Conservation (phyloP, 2,329 filamentous ascomycete genomes). For the Microcera coccophila region DNA sequence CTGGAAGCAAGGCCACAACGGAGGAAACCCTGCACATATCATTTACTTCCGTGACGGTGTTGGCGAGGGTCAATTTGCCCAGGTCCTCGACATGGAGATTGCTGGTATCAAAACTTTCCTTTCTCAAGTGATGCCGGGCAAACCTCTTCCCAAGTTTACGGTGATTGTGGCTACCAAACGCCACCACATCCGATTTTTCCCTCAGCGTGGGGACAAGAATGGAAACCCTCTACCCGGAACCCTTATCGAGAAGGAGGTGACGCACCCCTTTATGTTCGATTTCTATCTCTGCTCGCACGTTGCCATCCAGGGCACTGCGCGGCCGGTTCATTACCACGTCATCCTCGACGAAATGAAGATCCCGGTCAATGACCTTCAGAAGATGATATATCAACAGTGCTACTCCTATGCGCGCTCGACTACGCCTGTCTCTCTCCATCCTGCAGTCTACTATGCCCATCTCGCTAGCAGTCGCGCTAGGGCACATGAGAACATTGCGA, state of each 20-base stretch:
- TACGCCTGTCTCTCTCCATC: conserved; percentile 83
- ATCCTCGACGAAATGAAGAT: conserved; percentile 76
- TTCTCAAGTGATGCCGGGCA: conserved; percentile 25
- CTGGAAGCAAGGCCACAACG: conserved; percentile 59
- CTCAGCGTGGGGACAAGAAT: conserved; percentile 66
- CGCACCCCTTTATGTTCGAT: conserved; percentile 85
- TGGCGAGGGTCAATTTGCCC: conserved; percentile 76
- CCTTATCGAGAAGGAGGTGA: conserved; percentile 83
- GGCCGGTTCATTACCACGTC: conserved; percentile 89
- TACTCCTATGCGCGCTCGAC: conserved; percentile 92
- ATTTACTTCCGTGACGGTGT: conserved; percentile 95
- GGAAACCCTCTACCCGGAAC: conserved; percentile 82
- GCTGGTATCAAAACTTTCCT: conserved; percentile 62
- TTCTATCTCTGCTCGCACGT: conserved; percentile 64
- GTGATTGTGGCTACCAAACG: conserved; percentile 90
- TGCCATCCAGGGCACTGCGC: conserved; percentile 90
- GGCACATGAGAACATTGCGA: conserved; percentile 59
- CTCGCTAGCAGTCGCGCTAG: conserved; percentile 77
- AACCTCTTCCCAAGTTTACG: conserved; percentile 65
- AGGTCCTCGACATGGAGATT: conserved; percentile 78
- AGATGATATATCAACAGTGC: conserved; percentile 89
- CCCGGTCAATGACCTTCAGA: conserved; percentile 66
- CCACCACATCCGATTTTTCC: conserved; percentile 92
- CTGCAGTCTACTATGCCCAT: conserved; percentile 95
- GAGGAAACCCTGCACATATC: conserved; percentile 59